Evolutionary conservation across 1,139 yeast genomes (phyloP).

Genomic region (Lodderomyces pseudojiufengensis): DNA sequence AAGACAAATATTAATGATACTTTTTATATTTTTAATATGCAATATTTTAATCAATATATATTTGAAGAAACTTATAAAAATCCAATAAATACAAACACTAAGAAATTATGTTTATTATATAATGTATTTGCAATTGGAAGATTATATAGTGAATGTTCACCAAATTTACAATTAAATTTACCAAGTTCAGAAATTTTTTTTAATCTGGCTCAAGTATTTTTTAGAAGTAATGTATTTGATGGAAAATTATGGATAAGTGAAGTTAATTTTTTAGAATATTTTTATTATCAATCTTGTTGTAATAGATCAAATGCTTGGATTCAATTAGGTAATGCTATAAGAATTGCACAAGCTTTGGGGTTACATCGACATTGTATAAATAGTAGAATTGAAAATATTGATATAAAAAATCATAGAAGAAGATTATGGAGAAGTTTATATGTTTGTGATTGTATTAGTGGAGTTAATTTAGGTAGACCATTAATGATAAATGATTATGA

Average conservation of each 20-base stretch:
- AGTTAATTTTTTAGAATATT: slow-evolving; percentile 31
- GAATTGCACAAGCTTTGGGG: slow-evolving; percentile 63
- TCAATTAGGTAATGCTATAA: slow-evolving; percentile 38
- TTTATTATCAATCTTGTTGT: slow-evolving; percentile 35
- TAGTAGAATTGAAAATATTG: slow-evolving; percentile 32
- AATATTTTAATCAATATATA: slow-evolving; percentile 22
- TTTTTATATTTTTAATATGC: slow-evolving; percentile 33
- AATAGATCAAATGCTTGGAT: slow-evolving; percentile 41
- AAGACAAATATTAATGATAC: slow-evolving; percentile 32
- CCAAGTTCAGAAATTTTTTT: slow-evolving; percentile 21
- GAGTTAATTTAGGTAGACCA: slow-evolving; percentile 40
- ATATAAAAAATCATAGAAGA: slow-evolving; percentile 24
- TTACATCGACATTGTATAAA: slow-evolving; percentile 54
- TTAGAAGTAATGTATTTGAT: slow-evolving; percentile 29
- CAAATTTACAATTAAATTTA: slow-evolving; percentile 17
- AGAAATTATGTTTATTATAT: slow-evolving; percentile 22
- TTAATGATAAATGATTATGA: slow-evolving; percentile 35
- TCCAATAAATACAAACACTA: slow-evolving; percentile 15
- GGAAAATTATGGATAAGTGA: slow-evolving; percentile 42
- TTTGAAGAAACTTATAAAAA: slow-evolving; percentile 20
- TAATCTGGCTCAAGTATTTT: slow-evolving; percentile 27
- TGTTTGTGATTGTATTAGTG: slow-evolving; percentile 38
- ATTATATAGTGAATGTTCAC: slow-evolving; percentile 19
- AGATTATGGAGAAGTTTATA: slow-evolving; percentile 38
- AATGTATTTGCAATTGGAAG: slow-evolving; percentile 40